Percentiles rank a stretch among this genome's conserved stretches.
Conservation (phyloP, 1,284 basidiomycete genomes). For the Ustilago trichophora region DNA sequence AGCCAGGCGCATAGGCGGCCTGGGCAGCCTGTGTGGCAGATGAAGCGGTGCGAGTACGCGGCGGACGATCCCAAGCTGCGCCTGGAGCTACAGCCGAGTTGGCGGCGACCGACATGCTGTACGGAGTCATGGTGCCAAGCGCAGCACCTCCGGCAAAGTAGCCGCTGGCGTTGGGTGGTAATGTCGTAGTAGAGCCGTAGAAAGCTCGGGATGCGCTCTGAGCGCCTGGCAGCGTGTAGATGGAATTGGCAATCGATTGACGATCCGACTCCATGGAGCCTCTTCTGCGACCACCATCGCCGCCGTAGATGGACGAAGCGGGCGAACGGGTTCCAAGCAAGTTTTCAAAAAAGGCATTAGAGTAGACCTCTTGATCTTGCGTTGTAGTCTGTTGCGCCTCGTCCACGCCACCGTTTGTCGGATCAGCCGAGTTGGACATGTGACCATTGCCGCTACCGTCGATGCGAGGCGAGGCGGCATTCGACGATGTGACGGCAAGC, state of each 20-base stretch:
- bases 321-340: conserved; percentile 40
- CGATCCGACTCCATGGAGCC: conserved; percentile 57
- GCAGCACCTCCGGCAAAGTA: conserved; percentile 28
- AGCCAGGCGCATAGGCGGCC: conserved; percentile 45
- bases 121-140: conserved; percentile 26
- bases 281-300: conserved; percentile 38
- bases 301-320: conserved; percentile 57
- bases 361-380: conserved; percentile 40
- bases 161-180: conserved; percentile 36
- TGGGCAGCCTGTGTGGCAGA: conserved; percentile 55
- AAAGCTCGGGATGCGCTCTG: conserved; percentile 42
- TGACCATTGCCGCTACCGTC: conserved; percentile 7
- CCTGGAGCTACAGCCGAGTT: conserved; percentile 1
- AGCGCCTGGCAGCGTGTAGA: conserved; percentile 46
- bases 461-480: conserved; percentile 28
- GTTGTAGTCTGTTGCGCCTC: conserved; percentile 26
- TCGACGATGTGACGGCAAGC: conserved; percentile 16
- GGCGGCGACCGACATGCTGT: conserved; percentile 31
- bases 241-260: conserved; percentile 53
- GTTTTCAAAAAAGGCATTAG: conserved; percentile 40
- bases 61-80: conserved; percentile 41
- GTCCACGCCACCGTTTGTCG: conserved; percentile 2
- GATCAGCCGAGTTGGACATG: not conserved
- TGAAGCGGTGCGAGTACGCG: conserved; percentile 49
- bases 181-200: conserved; percentile 33